These are phyloP conservation scores for Pseudocercospora cruenta DNA, from an alignment of 2,329 filamentous ascomycete genomes.

Conservation along the genomic window DNA sequence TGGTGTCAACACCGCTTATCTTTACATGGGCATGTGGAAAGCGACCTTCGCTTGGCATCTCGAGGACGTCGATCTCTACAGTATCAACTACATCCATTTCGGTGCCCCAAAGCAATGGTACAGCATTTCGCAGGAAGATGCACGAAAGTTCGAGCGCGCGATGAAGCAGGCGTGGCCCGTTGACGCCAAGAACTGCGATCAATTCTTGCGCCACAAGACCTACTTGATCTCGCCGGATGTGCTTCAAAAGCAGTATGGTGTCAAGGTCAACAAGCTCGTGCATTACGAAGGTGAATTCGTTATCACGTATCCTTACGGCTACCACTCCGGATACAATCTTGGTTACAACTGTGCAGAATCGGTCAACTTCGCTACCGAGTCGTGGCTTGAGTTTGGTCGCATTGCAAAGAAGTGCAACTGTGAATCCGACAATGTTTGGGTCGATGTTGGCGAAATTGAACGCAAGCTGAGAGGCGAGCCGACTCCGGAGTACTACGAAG, in stretches of 20 bases:
- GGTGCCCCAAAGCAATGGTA: conserved; percentile 99
- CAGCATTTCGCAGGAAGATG: conserved; percentile 95
- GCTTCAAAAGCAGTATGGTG: conserved; percentile 84
- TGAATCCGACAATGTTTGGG: conserved; percentile 97
- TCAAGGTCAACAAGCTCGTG: conserved; percentile 93
- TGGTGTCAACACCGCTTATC: conserved; percentile 95
- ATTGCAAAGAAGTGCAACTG: conserved; percentile 97
- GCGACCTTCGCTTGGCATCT: conserved; percentile 99
- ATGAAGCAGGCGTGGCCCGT: conserved; percentile 95
- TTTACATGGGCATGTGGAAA: conserved; percentile 99
- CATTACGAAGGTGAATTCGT: conserved; percentile 98
- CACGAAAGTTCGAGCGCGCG: conserved; percentile 85
- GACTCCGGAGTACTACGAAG: conserved; percentile 78
- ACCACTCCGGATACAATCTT: conserved; percentile 96
- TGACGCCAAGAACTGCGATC: conserved; percentile 92
- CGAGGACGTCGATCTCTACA: conserved; percentile 98
- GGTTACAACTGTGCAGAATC: conserved; percentile 99
- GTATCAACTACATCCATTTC: conserved; percentile 99
- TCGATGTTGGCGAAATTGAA: conserved; percentile 94
- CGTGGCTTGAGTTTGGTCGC: conserved; percentile 92
- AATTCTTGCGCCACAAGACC: conserved; percentile 96
- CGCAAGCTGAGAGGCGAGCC: conserved; percentile 86
- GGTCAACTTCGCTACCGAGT: conserved; percentile 95
- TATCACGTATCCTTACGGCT: conserved; percentile 97
- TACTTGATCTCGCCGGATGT: conserved; percentile 93